These are phyloP conservation scores for Oldenlandia corymbosa DNA, from an alignment of 257 asterid genomes.

Conservation along the genomic window DNA sequence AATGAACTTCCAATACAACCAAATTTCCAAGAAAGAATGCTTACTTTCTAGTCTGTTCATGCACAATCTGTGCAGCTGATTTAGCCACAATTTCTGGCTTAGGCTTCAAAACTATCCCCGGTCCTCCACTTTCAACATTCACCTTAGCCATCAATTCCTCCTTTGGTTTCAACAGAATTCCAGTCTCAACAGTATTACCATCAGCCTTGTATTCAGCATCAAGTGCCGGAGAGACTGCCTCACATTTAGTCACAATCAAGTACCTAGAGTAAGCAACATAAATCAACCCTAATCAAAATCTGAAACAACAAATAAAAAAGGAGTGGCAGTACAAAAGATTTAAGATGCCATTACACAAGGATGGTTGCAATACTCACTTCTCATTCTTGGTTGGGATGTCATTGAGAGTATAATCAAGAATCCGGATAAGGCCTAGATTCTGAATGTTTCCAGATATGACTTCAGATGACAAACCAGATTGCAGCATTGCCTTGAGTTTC, in stretches of 20 bases:
- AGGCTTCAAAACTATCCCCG: conserved; percentile 46
- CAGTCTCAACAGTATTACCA: conserved; percentile 32
- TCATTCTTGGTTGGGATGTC: conserved; percentile 67
- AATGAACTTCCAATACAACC: neutral
- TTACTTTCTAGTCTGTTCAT: conserved; percentile 76
- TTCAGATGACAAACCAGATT: conserved; percentile 56
- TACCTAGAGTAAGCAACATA: conserved; percentile 31
- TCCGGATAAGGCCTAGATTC: conserved; percentile 62
- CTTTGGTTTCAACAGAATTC: conserved; percentile 23
- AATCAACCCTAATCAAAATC: neutral
- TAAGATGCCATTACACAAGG: neutral
- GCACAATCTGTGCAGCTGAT: conserved; percentile 84
- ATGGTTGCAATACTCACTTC: conserved; percentile 33
- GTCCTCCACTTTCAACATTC: conserved; percentile 23
- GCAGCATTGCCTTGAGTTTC: conserved; percentile 61
- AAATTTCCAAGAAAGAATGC: conserved; percentile 7
- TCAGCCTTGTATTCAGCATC: conserved; percentile 53
- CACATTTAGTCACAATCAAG: conserved; percentile 65
- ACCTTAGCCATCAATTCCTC: conserved; percentile 26
- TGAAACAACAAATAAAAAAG: too few relatives aligned
- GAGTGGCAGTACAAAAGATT: neutral
- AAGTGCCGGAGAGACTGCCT: conserved; percentile 65
- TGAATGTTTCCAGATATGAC: conserved; percentile 68
- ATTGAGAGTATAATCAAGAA: conserved; percentile 70
- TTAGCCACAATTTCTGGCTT: conserved; percentile 59